Evolutionary conservation across 768 basidiomycete species (phyloP), one percentile per base, ranked within the genome.

Genomic region (Solioccasus polychromus): DNA sequence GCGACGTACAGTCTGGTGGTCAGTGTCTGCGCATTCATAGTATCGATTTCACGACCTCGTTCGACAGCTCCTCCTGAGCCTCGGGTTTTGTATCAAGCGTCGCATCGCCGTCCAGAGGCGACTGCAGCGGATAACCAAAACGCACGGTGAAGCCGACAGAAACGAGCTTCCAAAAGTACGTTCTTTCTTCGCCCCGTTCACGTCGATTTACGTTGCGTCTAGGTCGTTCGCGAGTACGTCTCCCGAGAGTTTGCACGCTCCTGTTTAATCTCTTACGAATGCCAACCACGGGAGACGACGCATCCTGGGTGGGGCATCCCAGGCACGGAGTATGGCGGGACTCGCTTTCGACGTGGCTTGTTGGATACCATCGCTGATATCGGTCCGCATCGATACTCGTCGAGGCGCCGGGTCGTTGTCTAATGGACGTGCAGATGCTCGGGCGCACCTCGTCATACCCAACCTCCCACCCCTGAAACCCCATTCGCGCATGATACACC

Each of bases 291-390:
- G 62, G 76, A 78, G 43, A 77, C 75, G 4, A 64, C 71, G 55
- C 86, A 85, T 54, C 77, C 80, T 34, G 88, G 88, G 11, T 90
- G 88, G 87, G 87, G 88, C 19, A 68, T 72, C 52, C 86, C 61
- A 77, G 86, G 82, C 28, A 82, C 79, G 6, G 74, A 75, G 52
- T 77, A 79, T 62, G 76, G 70, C 15, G 83, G 78, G 28, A 62
- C 80, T 20, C 75, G 78, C 31, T 89, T 88, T 59, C 79, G 85
- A 35, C 78, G 80, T 38, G 66, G 75, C 8, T 71, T 92, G n/a
- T 70, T 90, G 9, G 79, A 85, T 49, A 89, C 85, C 9, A 78
- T 90, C 42, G 72, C 75, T 23, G 71, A 73, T 31, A 82, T 90
- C 35, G 88, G 88, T 86, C 36, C 50, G 82, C 24, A 25, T 45